Percentiles rank a stretch among this genome's conserved stretches.
Conservation (phyloP, 1,284 basidiomycete species). For the Inonotus obliquus region DNA sequence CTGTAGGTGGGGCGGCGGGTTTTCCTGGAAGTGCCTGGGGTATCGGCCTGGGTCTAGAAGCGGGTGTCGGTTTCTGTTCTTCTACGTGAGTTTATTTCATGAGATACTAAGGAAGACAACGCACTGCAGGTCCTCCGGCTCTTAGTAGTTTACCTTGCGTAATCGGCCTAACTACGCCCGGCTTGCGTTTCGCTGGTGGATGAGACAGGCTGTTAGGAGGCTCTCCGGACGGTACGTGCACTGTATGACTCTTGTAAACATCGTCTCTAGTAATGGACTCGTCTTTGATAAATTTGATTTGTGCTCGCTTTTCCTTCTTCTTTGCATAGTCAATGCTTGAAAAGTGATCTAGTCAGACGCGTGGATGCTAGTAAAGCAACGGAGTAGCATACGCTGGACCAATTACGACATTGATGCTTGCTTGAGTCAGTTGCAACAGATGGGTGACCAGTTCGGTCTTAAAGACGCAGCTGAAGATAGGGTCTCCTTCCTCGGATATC, state of each 20-base stretch:
- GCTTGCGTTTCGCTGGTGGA: constrained; percentile 84
- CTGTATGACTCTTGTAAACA: constrained; percentile 90
- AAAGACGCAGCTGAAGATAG: constrained; percentile 87
- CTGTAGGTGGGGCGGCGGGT: constrained; percentile 29
- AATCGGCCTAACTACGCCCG: constrained; percentile 78
- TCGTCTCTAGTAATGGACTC: constrained; percentile 82
- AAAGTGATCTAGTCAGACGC: background rate
- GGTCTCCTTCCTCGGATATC: constrained; percentile 90
- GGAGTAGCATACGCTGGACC: constrained; percentile 65
- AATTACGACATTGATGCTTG: constrained; percentile 70
- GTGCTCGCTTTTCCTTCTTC: constrained; percentile 94
- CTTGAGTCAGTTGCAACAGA: constrained; percentile 79
- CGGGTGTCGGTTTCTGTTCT: constrained; percentile 40
- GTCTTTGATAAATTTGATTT: constrained; percentile 88
- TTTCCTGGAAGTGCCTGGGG: constrained; percentile 56
- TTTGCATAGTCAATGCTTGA: constrained; percentile 83
- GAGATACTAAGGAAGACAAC: constrained; percentile 21
- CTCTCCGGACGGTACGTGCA: constrained; percentile 88
- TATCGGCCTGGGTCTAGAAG: constrained; percentile 51
- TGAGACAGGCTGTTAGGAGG: constrained; percentile 76
- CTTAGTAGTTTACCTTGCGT: constrained; percentile 80
- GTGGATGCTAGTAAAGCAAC: background rate
- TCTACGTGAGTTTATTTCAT: background rate
- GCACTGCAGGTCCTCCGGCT: constrained; percentile 68
- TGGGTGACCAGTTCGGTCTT: constrained; percentile 93